Evolutionary conservation across 1,284 basidiomycete species (phyloP).

Genomic region (Phlebopus sp.): DNA sequence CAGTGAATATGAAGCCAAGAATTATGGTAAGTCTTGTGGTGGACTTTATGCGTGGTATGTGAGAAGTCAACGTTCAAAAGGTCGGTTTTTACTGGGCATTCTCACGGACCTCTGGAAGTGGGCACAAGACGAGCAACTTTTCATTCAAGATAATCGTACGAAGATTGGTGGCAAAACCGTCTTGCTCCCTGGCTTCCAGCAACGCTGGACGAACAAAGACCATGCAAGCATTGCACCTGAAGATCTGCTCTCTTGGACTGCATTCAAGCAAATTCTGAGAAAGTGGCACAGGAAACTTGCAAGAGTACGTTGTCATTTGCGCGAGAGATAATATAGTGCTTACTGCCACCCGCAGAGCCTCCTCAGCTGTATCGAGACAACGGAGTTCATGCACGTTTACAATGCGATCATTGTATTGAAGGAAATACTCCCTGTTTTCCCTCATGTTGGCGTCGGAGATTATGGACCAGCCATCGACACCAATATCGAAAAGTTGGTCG

Average conservation of each 20-base stretch:
- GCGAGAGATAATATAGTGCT: not conserved
- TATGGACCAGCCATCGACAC: slow-evolving; percentile 59
- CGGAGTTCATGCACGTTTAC: slow-evolving; percentile 94
- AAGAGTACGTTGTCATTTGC: slow-evolving; percentile 39
- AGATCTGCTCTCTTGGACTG: slow-evolving; percentile 65
- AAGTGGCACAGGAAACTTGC: slow-evolving; percentile 83
- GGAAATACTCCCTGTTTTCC: slow-evolving; percentile 86
- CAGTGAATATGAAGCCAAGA: slow-evolving; percentile 94
- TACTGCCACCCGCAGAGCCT: slow-evolving; percentile 45
- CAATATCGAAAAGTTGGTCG: slow-evolving; percentile 67
- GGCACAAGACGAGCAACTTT: slow-evolving; percentile 68
- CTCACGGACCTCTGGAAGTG: slow-evolving; percentile 76
- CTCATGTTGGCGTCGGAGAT: slow-evolving; percentile 58
- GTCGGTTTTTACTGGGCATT: slow-evolving; percentile 81
- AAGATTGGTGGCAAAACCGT: slow-evolving; percentile 64
- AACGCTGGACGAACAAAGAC: slow-evolving; percentile 46
- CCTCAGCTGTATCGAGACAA: slow-evolving; percentile 62
- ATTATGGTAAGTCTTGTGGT: slow-evolving; percentile 65
- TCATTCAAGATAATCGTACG: slow-evolving; percentile 62
- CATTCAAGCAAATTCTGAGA: slow-evolving; percentile 68
- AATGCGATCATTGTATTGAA: slow-evolving; percentile 89
- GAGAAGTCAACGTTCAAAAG: slow-evolving; percentile 35
- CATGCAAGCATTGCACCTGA: slow-evolving; percentile 41
- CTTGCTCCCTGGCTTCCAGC: slow-evolving; percentile 65
- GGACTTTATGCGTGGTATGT: slow-evolving; percentile 1